Percentiles rank a stretch among this genome's conserved stretches.
Conservation (phyloP, 2,329 filamentous ascomycete genomes). For the Hymenoscyphus repandus region DNA sequence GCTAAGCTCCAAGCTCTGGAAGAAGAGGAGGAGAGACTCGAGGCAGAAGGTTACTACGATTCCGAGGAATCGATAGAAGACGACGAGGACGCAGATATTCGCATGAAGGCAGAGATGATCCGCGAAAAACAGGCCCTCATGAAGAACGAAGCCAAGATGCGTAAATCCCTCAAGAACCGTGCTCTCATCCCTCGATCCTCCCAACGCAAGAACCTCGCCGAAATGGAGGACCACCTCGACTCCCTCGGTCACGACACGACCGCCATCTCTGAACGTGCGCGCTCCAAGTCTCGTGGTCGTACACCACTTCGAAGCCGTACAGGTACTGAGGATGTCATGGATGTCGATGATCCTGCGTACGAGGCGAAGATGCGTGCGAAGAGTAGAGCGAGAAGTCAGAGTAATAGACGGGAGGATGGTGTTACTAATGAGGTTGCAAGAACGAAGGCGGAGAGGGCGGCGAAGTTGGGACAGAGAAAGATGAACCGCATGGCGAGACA, state of each 20-base stretch:
- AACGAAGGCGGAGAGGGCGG: conserved; percentile 76
- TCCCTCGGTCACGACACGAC: conserved; percentile 80
- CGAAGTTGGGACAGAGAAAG: conserved; percentile 91
- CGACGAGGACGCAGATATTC: conserved; percentile 79
- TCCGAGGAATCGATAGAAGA: conserved; percentile 77
- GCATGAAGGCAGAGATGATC: conserved; percentile 91
- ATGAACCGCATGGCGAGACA: conserved; percentile 98
- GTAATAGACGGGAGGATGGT: conserved; percentile 72
- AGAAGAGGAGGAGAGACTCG: conserved; percentile 89
- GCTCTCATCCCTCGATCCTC: conserved; percentile 83
- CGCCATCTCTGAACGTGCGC: conserved; percentile 66
- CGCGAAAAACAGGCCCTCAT: conserved; percentile 91
- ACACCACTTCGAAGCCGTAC: conserved; percentile 58
- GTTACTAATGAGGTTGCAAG: conserved; percentile 62
- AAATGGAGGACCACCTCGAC: conserved; percentile 83
- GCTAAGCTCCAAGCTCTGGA: conserved; percentile 86
- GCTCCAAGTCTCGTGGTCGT: conserved; percentile 67
- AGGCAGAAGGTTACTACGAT: conserved; percentile 91
- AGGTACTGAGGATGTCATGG: conserved; percentile 69
- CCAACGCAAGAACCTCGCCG: conserved; percentile 74
- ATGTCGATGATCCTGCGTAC: conserved; percentile 54
- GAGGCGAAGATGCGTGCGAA: conserved; percentile 62
- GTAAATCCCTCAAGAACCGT: conserved; percentile 95
- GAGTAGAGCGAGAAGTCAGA: conserved; percentile 63
- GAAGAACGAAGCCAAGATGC: conserved; percentile 90